A percentile compares a stretch with the other conserved stretches of the same genome.
Evolutionary conservation across 768 basidiomycete genomes (phyloP).

Genomic region (Pulveroboletus sp.): DNA sequence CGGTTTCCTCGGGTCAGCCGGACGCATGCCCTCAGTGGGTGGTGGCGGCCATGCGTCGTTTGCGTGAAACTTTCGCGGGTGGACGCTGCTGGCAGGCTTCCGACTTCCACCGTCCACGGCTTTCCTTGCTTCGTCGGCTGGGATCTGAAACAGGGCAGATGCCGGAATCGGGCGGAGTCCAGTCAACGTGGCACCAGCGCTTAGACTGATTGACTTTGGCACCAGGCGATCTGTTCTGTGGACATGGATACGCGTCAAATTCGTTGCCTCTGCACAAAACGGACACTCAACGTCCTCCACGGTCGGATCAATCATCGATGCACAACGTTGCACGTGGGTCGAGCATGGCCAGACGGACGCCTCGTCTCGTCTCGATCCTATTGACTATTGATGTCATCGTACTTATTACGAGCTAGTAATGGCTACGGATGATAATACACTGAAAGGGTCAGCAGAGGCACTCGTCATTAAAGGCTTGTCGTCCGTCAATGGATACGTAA

Average conservation of each 20-base stretch:
- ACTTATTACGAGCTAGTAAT: conserved; percentile 19
- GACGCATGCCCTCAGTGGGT: background rate
- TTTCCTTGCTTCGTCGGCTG: conserved; percentile 8
- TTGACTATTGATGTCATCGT: conserved; percentile 14
- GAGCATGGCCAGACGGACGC: background rate
- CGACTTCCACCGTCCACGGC: conserved; percentile 16
- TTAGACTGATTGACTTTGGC: conserved; percentile 23
- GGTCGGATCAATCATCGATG: conserved; percentile 18
- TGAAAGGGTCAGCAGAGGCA: conserved; percentile 3
- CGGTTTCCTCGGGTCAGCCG: background rate
- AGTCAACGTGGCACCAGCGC: conserved; percentile 18
- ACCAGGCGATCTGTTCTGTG: conserved; percentile 4
- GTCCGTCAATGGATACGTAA: conserved; percentile 25
- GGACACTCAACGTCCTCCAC: background rate
- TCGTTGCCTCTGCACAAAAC: conserved; percentile 7
- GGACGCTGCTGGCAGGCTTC: background rate
- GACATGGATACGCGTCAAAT: conserved; percentile 21
- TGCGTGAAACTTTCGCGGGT: conserved; percentile 24
- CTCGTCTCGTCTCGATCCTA: conserved; percentile 13
- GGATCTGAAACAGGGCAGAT: conserved; percentile 22
- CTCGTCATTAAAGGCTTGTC: conserved; percentile 14
- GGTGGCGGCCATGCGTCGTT: background rate
- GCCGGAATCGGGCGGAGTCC: conserved; percentile 4
- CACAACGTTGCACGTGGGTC: conserved; percentile 9
- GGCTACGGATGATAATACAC: conserved; percentile 19